Percentiles rank a stretch among this genome's conserved stretches.
Conservation (phyloP, 352 stramenopile genomes). For the Phytophthora ramorum region DNA sequence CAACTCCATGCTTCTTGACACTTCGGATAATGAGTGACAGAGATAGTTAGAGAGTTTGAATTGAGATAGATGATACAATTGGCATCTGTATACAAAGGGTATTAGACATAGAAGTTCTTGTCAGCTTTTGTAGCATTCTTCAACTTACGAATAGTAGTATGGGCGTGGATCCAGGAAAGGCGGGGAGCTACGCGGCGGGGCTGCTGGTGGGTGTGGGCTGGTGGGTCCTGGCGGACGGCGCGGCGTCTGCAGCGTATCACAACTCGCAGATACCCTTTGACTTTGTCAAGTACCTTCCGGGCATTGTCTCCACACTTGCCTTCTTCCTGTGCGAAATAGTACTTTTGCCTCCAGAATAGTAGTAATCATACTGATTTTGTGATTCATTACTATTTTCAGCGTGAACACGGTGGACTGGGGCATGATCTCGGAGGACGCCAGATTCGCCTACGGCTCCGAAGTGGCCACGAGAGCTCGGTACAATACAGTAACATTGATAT, state of each 20-base stretch:
- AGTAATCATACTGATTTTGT: background rate
- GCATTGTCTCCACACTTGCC: slow-evolving; percentile 58
- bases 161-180: slow-evolving; percentile 42
- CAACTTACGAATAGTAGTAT: slow-evolving; percentile 15
- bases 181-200: slow-evolving; percentile 54
- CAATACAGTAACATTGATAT: background rate
- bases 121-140: background rate
- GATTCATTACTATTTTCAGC: slow-evolving; percentile 17
- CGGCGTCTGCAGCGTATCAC: slow-evolving; percentile 44
- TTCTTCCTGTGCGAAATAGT: slow-evolving; percentile 58
- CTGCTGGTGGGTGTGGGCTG: slow-evolving; percentile 63
- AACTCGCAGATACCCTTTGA: slow-evolving; percentile 68
- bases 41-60: background rate
- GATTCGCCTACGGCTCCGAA: slow-evolving; percentile 52
- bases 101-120: background rate
- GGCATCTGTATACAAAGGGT: background rate
- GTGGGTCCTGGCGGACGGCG: slow-evolving; percentile 70
- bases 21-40: slow-evolving; percentile 4
- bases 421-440: slow-evolving; percentile 59
- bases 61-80: background rate
- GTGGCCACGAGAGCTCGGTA: slow-evolving; percentile 55
- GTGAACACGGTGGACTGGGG: slow-evolving; percentile 74
- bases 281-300: slow-evolving; percentile 64
- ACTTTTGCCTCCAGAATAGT: background rate
- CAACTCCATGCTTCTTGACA: slow-evolving; percentile 61